Evolutionary conservation across 768 basidiomycete species (phyloP), one percentile per base, ranked within the genome.

Genomic region (Saitozyma podzolica): DNA sequence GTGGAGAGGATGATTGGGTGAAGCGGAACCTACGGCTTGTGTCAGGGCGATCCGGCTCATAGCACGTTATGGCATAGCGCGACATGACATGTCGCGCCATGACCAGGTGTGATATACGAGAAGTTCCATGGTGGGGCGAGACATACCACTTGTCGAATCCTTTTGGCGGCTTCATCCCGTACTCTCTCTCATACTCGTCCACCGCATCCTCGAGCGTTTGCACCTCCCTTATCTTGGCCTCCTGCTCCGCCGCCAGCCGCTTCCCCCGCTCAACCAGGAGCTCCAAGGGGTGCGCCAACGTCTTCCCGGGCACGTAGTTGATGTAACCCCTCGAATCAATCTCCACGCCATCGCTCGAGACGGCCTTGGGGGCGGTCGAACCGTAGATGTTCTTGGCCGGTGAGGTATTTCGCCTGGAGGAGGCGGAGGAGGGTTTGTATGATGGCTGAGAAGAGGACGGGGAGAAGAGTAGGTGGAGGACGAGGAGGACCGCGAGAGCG

Each of bases 111-210:
- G 14, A 48, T 17, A 14, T 50, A n/a, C 10, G 14, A 51, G 11
- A 17, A 20, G 52, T 1, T 10, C 9, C 17, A 53, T 16, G 14
- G 40, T 17, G 9, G 8, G 40, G 9, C 42, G 17, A 43, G 14
- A 62, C 68, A 20, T 43, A 74, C 72, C 72, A 74, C 9, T 54
- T 49, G 6, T 74, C 69, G 51, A 71, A 74, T 10, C 69, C 69
- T 20, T 56, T 67, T 0, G 73, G 73, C 40, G 73, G 73, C 16
- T 58, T 55, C 63, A 74, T 59, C 10, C 67, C 59, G 40, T 57
- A 74, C 1, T 48, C 63, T 42, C 59, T 56, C 63, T 65, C 61
- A 63, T 74, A 74, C 56, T 74, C 70, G 19, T 66, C 57, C n/a
- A 65, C 69, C 37, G 62, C 59, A 60, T 74, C 69, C n/a, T 64